These are phyloP conservation scores for Hypoxylon rubiginosum DNA, from an alignment of 2,329 filamentous ascomycete species.

Conservation along the genomic window DNA sequence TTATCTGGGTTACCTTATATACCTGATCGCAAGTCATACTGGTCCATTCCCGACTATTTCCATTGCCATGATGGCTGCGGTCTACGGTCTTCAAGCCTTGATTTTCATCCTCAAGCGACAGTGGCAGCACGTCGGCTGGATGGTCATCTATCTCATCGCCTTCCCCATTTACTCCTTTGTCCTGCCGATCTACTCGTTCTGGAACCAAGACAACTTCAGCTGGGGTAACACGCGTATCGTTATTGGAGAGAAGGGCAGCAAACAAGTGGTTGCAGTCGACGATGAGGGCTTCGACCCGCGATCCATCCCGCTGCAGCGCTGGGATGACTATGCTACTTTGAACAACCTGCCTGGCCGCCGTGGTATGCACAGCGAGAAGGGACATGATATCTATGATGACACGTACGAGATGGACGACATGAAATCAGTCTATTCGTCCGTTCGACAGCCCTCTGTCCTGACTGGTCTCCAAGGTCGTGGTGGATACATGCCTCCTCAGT, in stretches of 20 bases:
- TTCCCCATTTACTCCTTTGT: constrained; percentile 94
- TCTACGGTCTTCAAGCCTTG: constrained; percentile 94
- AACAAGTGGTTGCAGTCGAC: constrained; percentile 89
- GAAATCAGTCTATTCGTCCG: constrained; percentile 94
- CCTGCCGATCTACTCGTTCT: constrained; percentile 97
- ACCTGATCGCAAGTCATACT: constrained; percentile 74
- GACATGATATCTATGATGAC: constrained; percentile 75
- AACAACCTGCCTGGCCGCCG: constrained; percentile 95
- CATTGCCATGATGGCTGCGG: constrained; percentile 87
- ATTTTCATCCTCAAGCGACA: constrained; percentile 98
- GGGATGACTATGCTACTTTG: constrained; percentile 92
- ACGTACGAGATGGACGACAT: constrained; percentile 98
- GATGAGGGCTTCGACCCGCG: constrained; percentile 90
- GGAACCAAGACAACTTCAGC: constrained; percentile 98
- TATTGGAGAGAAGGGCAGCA: constrained; percentile 91
- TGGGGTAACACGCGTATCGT: constrained; percentile 66
- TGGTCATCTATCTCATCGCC: constrained; percentile 98
- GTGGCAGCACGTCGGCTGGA: constrained; percentile 99
- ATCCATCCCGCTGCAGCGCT: constrained; percentile 92
- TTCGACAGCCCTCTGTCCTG: constrained; percentile 87
- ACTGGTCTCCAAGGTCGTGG: constrained; percentile 82
- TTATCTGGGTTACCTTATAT: constrained; percentile 91
- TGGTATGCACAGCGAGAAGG: constrained; percentile 76
- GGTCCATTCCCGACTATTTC: constrained; percentile 90
- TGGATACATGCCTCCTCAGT: constrained; percentile 85